These are phyloP conservation scores for Ganoderma multipileum DNA, from an alignment of 1,284 basidiomycete genomes.

Conservation along the genomic window DNA sequence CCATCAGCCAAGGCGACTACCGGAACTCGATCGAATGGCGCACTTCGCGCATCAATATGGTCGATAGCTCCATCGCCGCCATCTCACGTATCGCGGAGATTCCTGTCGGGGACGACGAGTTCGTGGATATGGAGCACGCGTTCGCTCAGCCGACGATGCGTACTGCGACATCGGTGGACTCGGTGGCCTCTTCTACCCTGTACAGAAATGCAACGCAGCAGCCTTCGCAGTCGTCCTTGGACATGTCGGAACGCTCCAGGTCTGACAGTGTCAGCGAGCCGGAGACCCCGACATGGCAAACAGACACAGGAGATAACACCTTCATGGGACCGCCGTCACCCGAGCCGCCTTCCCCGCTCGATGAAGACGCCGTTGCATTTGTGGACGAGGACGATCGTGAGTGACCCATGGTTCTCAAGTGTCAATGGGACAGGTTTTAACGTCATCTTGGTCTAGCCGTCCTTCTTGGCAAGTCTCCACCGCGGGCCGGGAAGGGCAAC, in stretches of 20 bases:
- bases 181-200: slow-evolving; percentile 27
- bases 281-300: slow-evolving; percentile 38
- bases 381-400: slow-evolving; percentile 46
- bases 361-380: slow-evolving; percentile 37
- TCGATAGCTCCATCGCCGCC: slow-evolving; percentile 53
- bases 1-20: slow-evolving; percentile 71
- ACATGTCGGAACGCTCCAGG: slow-evolving; percentile 36
- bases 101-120: slow-evolving; percentile 52
- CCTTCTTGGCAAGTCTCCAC: slow-evolving; percentile 40
- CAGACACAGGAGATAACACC: slow-evolving; percentile 29
- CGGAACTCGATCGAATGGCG: slow-evolving; percentile 77
- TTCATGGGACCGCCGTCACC: slow-evolving; percentile 28
- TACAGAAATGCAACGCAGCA: slow-evolving; percentile 36
- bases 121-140: slow-evolving; percentile 67
- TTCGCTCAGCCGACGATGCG: slow-evolving; percentile 46
- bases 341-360: slow-evolving; percentile 24
- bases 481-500: slow-evolving; percentile 50
- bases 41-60: slow-evolving; percentile 69
- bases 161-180: slow-evolving; percentile 30
- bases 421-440: background rate
- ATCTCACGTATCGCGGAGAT: slow-evolving; percentile 33
- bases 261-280: slow-evolving; percentile 37
- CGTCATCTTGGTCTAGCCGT: slow-evolving; percentile 19
- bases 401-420: slow-evolving; percentile 24
- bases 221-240: slow-evolving; percentile 37